Evolutionary conservation across 2,329 filamentous ascomycete genomes (phyloP).

Genomic region (Emericellopsis atlantica): DNA sequence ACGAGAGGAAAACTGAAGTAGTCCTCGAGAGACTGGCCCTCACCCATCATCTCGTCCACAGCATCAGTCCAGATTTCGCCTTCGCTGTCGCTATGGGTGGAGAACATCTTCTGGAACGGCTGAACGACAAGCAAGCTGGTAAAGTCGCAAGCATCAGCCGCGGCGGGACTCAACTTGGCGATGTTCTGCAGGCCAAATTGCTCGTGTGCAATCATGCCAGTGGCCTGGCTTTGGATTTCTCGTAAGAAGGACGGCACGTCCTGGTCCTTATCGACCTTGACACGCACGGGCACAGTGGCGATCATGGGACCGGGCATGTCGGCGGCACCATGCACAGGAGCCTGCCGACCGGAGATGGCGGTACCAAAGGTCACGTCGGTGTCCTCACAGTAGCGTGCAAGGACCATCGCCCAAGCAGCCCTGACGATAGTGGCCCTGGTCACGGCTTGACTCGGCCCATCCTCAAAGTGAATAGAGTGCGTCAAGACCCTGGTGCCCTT

Average conservation of each 20-base stretch:
- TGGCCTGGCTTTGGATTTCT: conserved; percentile 5
- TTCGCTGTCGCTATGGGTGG: conserved; percentile 7
- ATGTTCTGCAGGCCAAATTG: conserved; percentile 12
- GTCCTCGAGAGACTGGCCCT: background rate
- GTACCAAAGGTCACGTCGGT: conserved; percentile 13
- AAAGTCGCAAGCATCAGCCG: conserved; percentile 9
- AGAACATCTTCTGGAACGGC: conserved; percentile 1
- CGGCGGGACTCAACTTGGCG: conserved; percentile 4
- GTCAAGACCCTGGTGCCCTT: background rate
- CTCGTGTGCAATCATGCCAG: conserved; percentile 9
- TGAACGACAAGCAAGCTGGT: conserved; percentile 9
- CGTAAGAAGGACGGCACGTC: conserved; percentile 5
- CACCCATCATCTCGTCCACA: background rate
- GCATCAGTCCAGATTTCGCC: background rate
- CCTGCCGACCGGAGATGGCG: conserved; percentile 4
- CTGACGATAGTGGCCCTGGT: conserved; percentile 8
- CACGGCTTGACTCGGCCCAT: background rate
- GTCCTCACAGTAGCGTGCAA: conserved; percentile 17
- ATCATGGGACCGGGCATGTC: conserved; percentile 7
- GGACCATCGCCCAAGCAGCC: conserved; percentile 2
- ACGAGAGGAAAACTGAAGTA: background rate
- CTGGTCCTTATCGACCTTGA: conserved; percentile 1
- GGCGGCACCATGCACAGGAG: conserved; percentile 7
- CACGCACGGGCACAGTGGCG: conserved; percentile 5
- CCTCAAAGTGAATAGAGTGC: background rate